These are phyloP conservation scores for Aaosphaeria arxii DNA, from an alignment of 2,329 filamentous ascomycete species.

Conservation along the genomic window DNA sequence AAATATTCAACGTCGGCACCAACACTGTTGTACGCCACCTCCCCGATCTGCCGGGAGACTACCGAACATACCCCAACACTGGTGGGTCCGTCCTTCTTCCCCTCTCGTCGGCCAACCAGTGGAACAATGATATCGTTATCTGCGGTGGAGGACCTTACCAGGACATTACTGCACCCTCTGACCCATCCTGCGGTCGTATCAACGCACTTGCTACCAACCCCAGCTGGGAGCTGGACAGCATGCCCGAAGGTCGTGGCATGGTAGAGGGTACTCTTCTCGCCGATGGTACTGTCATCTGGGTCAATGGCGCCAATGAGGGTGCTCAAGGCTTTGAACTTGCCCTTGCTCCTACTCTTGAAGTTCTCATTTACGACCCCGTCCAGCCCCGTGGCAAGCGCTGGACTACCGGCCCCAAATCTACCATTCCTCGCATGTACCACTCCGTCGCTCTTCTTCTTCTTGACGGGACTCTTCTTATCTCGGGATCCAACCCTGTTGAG, in stretches of 20 bases:
- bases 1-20: constrained; percentile 52
- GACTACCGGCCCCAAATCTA: constrained; percentile 43
- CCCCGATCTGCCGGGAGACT: constrained; percentile 54
- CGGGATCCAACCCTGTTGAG: constrained; percentile 60
- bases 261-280: constrained; percentile 59
- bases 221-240: constrained; percentile 56
- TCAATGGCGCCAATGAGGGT: constrained; percentile 58
- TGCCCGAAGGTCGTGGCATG: constrained; percentile 60
- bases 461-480: constrained; percentile 58
- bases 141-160: constrained; percentile 61
- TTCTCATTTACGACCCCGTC: constrained; percentile 57
- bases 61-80: constrained; percentile 60
- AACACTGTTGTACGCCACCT: constrained; percentile 46
- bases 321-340: constrained; percentile 61
- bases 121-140: constrained; percentile 54
- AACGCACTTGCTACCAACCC: constrained; percentile 49
- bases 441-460: constrained; percentile 58
- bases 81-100: constrained; percentile 58
- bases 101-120: constrained; percentile 51
- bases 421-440: constrained; percentile 55
- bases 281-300: constrained; percentile 61
- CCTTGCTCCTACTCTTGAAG: constrained; percentile 51
- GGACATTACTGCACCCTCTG: constrained; percentile 57
- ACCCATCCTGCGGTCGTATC: constrained; percentile 58
- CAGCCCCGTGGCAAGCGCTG: constrained; percentile 51